Evolutionary conservation across 495 filamentous ascomycete species (phyloP), one percentile per base, ranked within the genome.

Genomic region (Emericellopsis terricola): DNA sequence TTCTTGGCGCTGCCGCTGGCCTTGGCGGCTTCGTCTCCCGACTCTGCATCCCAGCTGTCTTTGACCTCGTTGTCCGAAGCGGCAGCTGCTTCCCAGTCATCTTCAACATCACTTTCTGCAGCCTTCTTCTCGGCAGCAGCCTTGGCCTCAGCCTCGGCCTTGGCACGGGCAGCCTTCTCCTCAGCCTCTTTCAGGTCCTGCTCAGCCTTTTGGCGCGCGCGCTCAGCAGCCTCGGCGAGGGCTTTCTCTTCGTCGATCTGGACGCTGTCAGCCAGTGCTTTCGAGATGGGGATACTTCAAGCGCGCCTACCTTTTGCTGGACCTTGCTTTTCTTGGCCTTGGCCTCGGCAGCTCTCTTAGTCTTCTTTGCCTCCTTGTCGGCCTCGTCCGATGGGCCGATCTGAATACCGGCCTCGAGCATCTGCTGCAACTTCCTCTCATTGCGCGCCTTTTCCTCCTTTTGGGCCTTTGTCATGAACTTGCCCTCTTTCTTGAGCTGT

Each of bases 401-500:
- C 48, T 79, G 77, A 38, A 76, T 74, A 43, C 85, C 85, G 20
- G 83, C 76, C 10, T 71, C 84, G 49, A 93, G 64, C 86, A 96
- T 86, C 55, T 96, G 91, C 68, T 94, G 73, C 44, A 93, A 64
- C 37, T 89, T 85, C 46, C 80, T 58, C 52, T 94, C 80, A 48
- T 84, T 78, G 39, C 71, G 70, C 18, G 74, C 72, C 52, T 87
- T 78, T 39, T 78, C 78, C 45, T 94, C 84, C 46, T 74, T 81
- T 55, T 99, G 85, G 19, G 87, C 82, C 54, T 93, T 89, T 41
- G 86, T 94, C 40, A 94, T 63, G 45, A 84, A 85, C 51, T 92
- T 94, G 46, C 91, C 91, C 55, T 93, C 85, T 50, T 73, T 86
- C 62, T 89, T 89, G 11, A 94, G 69, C 56, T 94, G 81, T 46